A percentile compares a stretch with the other conserved stretches of the same genome.
Evolutionary conservation across 2,329 filamentous ascomycete species (phyloP).

Genomic region (Dactylella cylindrospora): DNA sequence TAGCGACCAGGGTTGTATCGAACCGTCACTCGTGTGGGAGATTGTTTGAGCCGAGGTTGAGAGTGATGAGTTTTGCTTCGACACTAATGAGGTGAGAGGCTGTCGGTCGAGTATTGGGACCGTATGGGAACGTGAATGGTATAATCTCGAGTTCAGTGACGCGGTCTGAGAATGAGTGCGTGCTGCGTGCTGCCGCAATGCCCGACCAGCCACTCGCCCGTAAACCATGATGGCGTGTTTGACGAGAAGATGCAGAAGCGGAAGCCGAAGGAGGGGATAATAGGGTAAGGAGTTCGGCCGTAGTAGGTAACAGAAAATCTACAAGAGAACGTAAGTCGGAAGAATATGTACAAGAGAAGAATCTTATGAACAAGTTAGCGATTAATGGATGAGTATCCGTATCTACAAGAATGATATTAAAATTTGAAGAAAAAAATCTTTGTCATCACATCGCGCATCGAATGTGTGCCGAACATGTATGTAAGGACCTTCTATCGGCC

Average conservation of each 20-base stretch:
- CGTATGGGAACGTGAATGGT: conserved; percentile 12
- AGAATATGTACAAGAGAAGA: conserved; percentile 19
- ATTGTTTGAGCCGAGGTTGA: conserved; percentile 5
- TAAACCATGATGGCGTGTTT: conserved; percentile 25
- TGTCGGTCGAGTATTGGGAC: conserved; percentile 14
- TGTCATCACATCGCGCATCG: conserved; percentile 18
- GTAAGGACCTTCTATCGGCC: conserved; percentile 35
- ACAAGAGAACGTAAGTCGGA: background rate
- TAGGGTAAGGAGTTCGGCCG: conserved; percentile 1
- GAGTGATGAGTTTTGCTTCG: conserved; percentile 11
- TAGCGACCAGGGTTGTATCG: conserved; percentile 35
- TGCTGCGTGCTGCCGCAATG: conserved; percentile 19
- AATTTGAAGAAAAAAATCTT: too few relatives aligned
- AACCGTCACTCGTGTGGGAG: background rate
- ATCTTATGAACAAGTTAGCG: too few relatives aligned
- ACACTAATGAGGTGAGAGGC: conserved; percentile 7
- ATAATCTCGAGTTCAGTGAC: conserved; percentile 22
- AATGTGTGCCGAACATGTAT: conserved; percentile 9
- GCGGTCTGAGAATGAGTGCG: conserved; percentile 1
- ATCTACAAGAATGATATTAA: too few relatives aligned
- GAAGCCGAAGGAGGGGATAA: background rate
- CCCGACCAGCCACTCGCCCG: conserved; percentile 30
- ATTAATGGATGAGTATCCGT: too few relatives aligned
- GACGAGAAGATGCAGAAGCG: too few relatives aligned
- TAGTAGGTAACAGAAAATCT: background rate